Evolutionary conservation across 306 rosid genomes (phyloP), one percentile per base, ranked within the genome.

Genomic region (Sesbania bispinosa): DNA sequence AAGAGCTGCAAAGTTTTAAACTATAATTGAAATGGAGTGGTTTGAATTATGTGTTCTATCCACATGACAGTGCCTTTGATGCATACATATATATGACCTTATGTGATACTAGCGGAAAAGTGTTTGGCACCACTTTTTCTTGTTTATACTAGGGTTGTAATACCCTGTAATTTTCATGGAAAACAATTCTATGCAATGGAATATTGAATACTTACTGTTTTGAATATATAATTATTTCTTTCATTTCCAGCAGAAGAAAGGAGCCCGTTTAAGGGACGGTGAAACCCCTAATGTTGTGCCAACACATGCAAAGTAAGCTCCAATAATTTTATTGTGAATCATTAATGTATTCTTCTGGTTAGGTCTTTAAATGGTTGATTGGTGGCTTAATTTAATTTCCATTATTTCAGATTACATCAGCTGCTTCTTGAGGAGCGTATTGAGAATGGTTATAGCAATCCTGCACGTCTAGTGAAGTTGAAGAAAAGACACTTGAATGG

Each of bases 341-440:
- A 42, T 42, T 52, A 43, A 62, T 65, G 71, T 45, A 66, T 67
- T 81, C 39, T 46, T 30, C 47, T 68, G 38, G 36, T 60, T 61
- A 30, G 19, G 38, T 53, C 48, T 41, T 64, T 70, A 66, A 76
- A 35, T 77, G 54, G 20, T 81, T 85, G 68, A 78, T 57, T 72
- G 76, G 50, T 65, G 53, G 73, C 62, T 75, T 20, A 77, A 75
- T 55, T 65, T 67, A 7, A 52, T 69, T 79, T 63, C 43, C 20
- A 73, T 58, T 48, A n/a, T 69, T 73, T 74, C 87, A 95, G 99
- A 84, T 77, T 95, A 80, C 97, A 95, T 71, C 96, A 95, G 62
- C 85, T 95, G 85, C 88, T 95, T 78, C 82, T 87, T 86, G 99
- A 92, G 83, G 99, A 95, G 77, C 88, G 92, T 46, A 39, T 89